These are phyloP conservation scores for Diplodia sapinea DNA, from an alignment of 2,329 filamentous ascomycete species.

Conservation along the genomic window DNA sequence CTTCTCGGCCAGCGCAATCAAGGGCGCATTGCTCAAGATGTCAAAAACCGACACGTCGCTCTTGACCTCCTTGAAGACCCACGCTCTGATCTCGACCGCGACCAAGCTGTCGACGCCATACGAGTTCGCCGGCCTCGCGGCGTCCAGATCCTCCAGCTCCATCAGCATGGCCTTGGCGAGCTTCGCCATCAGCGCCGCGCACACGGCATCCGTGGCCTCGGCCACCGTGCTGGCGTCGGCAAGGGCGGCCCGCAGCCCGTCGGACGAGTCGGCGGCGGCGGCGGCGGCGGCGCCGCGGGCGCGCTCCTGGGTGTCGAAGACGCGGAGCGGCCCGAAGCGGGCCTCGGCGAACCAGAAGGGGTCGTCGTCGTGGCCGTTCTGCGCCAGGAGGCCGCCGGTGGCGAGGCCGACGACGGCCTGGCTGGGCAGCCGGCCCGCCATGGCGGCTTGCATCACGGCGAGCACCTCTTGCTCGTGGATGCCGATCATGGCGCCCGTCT, in stretches of 20 bases:
- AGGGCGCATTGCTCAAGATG: slow-evolving; percentile 11
- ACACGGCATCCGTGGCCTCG: background rate
- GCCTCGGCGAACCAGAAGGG: background rate
- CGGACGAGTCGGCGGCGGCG: too few relatives aligned
- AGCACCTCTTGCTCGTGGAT: background rate
- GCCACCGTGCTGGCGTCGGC: too few relatives aligned
- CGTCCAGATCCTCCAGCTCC: slow-evolving; percentile 20
- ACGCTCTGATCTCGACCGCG: slow-evolving; percentile 38
- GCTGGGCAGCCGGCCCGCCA: background rate
- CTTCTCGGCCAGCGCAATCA: too few relatives aligned
- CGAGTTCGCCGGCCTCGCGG: background rate
- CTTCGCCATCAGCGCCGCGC: slow-evolving; percentile 1
- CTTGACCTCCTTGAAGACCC: slow-evolving; percentile 34
- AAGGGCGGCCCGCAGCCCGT: too few relatives aligned
- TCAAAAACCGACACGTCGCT: slow-evolving; percentile 35
- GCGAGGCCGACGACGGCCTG: background rate
- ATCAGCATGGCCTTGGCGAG: background rate
- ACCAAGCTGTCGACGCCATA: slow-evolving; percentile 39
- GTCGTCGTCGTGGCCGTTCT: background rate
- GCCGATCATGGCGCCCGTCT: background rate
- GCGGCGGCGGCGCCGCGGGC: too few relatives aligned
- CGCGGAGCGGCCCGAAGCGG: background rate
- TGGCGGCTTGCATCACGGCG: background rate
- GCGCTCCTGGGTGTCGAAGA: background rate
- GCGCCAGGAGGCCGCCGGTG: too few relatives aligned